Evolutionary conservation across 1,284 basidiomycete genomes (phyloP).

Genomic region (Caloboletus inedulis): DNA sequence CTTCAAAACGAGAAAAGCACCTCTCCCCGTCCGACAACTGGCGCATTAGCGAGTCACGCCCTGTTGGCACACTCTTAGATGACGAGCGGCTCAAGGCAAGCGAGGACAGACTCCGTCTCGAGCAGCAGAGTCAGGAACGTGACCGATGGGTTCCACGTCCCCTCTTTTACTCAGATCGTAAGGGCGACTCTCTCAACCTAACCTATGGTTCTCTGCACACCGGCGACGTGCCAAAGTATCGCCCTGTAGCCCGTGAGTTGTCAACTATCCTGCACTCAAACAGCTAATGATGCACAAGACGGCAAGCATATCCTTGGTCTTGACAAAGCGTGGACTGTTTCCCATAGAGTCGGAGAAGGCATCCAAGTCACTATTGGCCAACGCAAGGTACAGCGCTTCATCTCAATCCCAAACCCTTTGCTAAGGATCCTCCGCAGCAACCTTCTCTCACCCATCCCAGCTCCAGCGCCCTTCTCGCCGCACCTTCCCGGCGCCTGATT

Average conservation of each 20-base stretch:
- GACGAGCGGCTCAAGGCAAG: constrained; percentile 40
- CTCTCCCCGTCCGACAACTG: constrained; percentile 17
- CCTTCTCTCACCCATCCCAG: constrained; percentile 54
- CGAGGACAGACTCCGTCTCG: constrained; percentile 33
- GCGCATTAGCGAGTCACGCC: constrained; percentile 14
- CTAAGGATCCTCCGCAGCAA: constrained; percentile 37
- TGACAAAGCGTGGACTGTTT: constrained; percentile 43
- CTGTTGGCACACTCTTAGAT: constrained; percentile 22
- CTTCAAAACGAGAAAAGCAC: constrained; percentile 29
- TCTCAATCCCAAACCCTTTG: constrained; percentile 1
- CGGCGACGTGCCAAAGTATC: constrained; percentile 67
- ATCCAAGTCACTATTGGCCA: constrained; percentile 57
- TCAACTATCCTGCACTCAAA: constrained; percentile 20
- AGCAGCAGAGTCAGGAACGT: constrained; percentile 21
- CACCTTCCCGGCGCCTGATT: constrained; percentile 46
- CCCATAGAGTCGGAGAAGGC: constrained; percentile 50
- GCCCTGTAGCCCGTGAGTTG: constrained; percentile 51
- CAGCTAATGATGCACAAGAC: constrained; percentile 58
- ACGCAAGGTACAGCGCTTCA: constrained; percentile 43
- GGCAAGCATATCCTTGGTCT: constrained; percentile 66
- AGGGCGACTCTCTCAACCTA: constrained; percentile 66
- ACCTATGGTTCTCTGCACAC: constrained; percentile 66
- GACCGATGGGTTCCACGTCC: constrained; percentile 30
- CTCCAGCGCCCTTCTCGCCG: constrained; percentile 49
- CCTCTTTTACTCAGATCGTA: constrained; percentile 64